phyloP scores from a whole-genome alignment of 768 basidiomycete species.

The Cystofilobasidium macerans region DNA sequence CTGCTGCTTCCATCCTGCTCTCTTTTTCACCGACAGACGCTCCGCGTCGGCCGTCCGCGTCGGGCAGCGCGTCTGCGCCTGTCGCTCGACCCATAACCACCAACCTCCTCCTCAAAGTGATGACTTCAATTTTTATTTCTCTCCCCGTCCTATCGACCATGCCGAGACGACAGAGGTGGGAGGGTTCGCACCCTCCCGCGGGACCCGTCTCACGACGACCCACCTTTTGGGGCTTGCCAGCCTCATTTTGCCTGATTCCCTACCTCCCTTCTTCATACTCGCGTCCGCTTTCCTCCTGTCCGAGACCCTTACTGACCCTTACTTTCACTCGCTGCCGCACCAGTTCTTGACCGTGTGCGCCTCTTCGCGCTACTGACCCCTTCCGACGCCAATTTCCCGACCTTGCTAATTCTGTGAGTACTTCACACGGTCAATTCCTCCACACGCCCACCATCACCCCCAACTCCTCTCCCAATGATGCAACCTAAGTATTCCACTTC shows the following conservation, averaged over 20 bases:
- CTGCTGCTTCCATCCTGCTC: too few species aligned
- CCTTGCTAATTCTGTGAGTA: too few species aligned
- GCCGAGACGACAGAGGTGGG: constrained; percentile 28
- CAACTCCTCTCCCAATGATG: not conserved
- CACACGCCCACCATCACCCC: not conserved
- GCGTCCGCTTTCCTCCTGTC: too few species aligned
- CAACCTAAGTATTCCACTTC: constrained; percentile 18
- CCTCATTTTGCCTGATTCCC: constrained; percentile 28
- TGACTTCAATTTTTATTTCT: constrained; percentile 29
- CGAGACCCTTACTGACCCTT: not conserved
- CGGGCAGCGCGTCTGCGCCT: too few species aligned
- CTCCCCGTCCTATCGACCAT: constrained; percentile 29
- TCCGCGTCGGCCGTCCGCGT: too few species aligned
- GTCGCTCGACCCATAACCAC: not conserved
- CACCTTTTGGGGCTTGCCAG: constrained; percentile 28
- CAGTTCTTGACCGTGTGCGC: not conserved
- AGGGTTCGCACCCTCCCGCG: constrained; percentile 25
- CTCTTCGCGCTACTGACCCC: not conserved
- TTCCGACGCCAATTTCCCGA: too few species aligned
- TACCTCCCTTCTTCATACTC: not conserved
- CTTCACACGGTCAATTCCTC: too few species aligned
- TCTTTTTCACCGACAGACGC: too few species aligned
- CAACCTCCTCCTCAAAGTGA: constrained; percentile 17
- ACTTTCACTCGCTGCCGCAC: not conserved
- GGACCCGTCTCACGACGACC: not conserved